Evolutionary conservation across 2,329 filamentous ascomycete species (phyloP).

Genomic region (Graphilbum fragrans): DNA sequence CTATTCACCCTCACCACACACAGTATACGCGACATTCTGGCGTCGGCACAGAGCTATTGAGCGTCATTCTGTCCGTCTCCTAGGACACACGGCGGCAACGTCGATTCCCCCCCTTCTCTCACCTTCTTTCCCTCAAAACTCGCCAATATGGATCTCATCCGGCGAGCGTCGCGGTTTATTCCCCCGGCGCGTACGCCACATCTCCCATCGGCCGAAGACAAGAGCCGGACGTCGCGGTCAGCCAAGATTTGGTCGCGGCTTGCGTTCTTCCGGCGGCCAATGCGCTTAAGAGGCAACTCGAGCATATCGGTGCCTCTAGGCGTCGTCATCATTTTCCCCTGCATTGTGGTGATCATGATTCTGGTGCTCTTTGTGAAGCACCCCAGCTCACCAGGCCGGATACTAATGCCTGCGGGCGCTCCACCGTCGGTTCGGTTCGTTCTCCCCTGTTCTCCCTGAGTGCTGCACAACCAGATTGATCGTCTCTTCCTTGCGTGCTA

Average conservation of each 20-base stretch:
- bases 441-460: neutral
- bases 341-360: slow-evolving; percentile 83
- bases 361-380: slow-evolving; percentile 81
- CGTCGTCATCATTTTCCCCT: slow-evolving; percentile 83
- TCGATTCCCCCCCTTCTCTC: too few species aligned
- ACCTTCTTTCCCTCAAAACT: neutral
- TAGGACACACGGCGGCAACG: too few species aligned
- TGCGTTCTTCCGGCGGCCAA: slow-evolving; percentile 73
- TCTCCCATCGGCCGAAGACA: slow-evolving; percentile 40
- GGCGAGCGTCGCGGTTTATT: slow-evolving; percentile 39
- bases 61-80: too few species aligned
- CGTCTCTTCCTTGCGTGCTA: neutral
- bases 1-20: too few species aligned
- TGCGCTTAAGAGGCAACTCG: slow-evolving; percentile 84
- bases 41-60: too few species aligned
- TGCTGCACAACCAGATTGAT: too few species aligned
- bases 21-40: too few species aligned
- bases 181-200: slow-evolving; percentile 27
- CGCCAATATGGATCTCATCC: slow-evolving; percentile 42
- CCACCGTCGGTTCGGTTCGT: slow-evolving; percentile 81
- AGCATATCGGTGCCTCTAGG: slow-evolving; percentile 86
- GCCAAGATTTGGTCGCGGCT: slow-evolving; percentile 36
- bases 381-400: slow-evolving; percentile 67
- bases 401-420: slow-evolving; percentile 77
- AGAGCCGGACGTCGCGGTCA: slow-evolving; percentile 27